Conservation (phyloP, 306 rosid species). For the Vigna radiata region DNA sequence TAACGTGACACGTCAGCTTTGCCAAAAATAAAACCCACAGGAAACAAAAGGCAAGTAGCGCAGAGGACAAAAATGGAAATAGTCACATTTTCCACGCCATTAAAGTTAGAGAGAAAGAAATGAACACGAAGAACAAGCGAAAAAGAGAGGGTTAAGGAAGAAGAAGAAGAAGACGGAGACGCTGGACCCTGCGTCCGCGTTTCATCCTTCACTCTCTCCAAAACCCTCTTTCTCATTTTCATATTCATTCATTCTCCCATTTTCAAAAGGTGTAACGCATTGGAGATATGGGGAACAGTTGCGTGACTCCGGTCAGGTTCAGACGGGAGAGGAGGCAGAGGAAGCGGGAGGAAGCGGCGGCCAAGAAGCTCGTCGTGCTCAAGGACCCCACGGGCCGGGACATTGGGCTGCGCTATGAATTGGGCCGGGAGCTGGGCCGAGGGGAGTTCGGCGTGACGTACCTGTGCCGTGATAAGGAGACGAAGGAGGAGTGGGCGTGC, state of each 20-base stretch:
- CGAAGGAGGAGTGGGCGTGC: slow-evolving; percentile 66
- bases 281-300: slow-evolving; percentile 71
- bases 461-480: slow-evolving; percentile 65
- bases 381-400: slow-evolving; percentile 76
- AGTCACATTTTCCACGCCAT: neutral
- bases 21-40: neutral
- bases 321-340: slow-evolving; percentile 19
- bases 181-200: neutral
- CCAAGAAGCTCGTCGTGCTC: slow-evolving; percentile 60
- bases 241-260: too few species aligned
- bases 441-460: slow-evolving; percentile 90
- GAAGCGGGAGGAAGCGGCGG: slow-evolving; percentile 50
- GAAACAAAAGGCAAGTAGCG: too few species aligned
- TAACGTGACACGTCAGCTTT: neutral
- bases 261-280: neutral
- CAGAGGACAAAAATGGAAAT: neutral
- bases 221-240: neutral
- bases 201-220: neutral
- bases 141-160: neutral
- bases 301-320: slow-evolving; percentile 45
- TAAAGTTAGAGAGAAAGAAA: neutral
- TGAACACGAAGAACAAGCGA: too few species aligned
- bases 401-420: slow-evolving; percentile 64
- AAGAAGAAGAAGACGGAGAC: neutral
- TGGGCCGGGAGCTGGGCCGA: slow-evolving; percentile 84